Evolutionary conservation across 2,329 filamentous ascomycete genomes (phyloP).

Genomic region (Knoxdaviesia capensis): DNA sequence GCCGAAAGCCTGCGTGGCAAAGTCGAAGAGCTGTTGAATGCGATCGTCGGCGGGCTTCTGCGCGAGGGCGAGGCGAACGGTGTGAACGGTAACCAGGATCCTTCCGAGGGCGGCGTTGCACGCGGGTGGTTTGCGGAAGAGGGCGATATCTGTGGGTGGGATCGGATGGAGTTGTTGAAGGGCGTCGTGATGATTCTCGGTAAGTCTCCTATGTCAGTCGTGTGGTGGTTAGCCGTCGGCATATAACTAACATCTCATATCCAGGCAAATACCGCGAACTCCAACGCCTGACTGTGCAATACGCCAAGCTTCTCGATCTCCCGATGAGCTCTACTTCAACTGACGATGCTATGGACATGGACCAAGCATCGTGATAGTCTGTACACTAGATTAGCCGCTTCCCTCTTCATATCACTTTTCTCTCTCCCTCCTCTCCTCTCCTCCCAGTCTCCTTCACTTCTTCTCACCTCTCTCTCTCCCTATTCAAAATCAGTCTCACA

Average conservation of each 20-base stretch:
- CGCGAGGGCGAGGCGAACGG: conserved; percentile 29
- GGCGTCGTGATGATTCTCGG: conserved; percentile 85
- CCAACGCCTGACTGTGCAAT: conserved; percentile 85
- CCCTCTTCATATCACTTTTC: no score
- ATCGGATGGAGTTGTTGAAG: conserved; percentile 67
- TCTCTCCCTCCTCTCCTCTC: no score
- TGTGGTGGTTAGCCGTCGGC: background rate
- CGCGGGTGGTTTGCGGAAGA: conserved; percentile 43
- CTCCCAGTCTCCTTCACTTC: no score
- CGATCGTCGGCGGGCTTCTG: conserved; percentile 53
- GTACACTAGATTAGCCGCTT: no score
- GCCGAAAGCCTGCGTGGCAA: conserved; percentile 75
- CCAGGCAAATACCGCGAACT: conserved; percentile 87
- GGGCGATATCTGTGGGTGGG: conserved; percentile 75
- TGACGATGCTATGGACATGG: conserved; percentile 3
- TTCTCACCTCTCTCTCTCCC: no score
- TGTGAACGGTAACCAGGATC: conserved; percentile 7
- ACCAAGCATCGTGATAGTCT: background rate
- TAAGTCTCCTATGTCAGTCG: conserved; percentile 23
- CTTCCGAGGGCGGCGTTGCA: conserved; percentile 17
- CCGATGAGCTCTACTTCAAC: conserved; percentile 15
- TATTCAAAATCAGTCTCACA: no score
- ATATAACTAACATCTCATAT: conserved; percentile 12
- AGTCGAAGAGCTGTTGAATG: conserved; percentile 78
- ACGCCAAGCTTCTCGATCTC: conserved; percentile 62